Base-by-base conservation (phyloP, 2,329 filamentous ascomycete genomes). In the Curvularia lunata region DNA sequence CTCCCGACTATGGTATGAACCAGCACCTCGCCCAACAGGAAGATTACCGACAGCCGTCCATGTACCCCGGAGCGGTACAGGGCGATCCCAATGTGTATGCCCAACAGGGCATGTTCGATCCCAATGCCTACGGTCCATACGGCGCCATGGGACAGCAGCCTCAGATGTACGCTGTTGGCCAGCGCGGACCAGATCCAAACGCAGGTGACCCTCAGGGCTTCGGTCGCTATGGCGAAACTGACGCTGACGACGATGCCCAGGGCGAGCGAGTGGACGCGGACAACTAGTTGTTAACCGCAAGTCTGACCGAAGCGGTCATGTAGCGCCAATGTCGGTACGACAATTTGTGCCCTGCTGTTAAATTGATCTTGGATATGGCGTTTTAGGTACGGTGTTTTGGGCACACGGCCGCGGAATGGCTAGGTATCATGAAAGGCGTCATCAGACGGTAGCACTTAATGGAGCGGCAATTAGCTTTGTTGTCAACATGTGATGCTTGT, bases 41-140 rank as follows among this genome's bases (percentile, higher is more conserved):
- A 66, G 91, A 95, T 67, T 96, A 96, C 76, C 89, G 91, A 61
- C 87, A 91, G 71, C 87, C 87, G 43, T 85, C 86, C 70, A 94
- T 97, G 86, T 97, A 97, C 74, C 83, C 89, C 28, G 88, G 88
- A 53, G 88, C 92, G 63, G 90, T 92, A 56, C 91, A 92, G 65
- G 82, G 88, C 13, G 89, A 90, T 48, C 86, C 90, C 12, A 85
- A 86, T 50, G 84, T 86, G 12, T 96, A 96, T 74, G 90, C 88
- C 13, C 91, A 95, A 71, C 85, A 90, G 45, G 82, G 87, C 62
- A 96, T 97, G 84, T 97, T 92, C 72, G 84, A 88, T 54, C 88
- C 90, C 55, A 88, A 91, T 62, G 97, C 97, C 84, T 98, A 98
- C 76, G 85, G 85, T 38, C 73, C 76, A 21, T 96, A 96, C 34